Evolutionary conservation across 2,329 filamentous ascomycete genomes (phyloP), one percentile per base, ranked within the genome.

Genomic region (Scolecobasidium constrictum): DNA sequence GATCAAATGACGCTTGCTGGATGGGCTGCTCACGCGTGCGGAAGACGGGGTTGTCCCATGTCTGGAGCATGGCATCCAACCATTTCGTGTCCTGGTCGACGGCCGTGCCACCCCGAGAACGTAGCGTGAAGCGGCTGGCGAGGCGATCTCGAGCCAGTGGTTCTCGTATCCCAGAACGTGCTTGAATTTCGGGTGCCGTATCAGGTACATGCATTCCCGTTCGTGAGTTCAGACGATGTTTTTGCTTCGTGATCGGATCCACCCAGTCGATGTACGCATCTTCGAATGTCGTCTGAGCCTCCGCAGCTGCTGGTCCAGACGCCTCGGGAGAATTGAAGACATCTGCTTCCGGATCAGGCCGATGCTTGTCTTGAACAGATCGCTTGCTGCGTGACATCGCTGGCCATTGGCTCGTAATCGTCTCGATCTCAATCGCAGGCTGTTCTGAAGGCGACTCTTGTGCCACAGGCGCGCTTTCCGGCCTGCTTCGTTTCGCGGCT

Each of bases 1-100:
- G 52, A 37, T 50, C 54, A n/a, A 56, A 34, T 4, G 50, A 52
- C n/a, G 63, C 46, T 40, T 60, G 60, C 35, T 52, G 59, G 42
- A 75, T 66, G 12, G 54, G 53, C 34, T 59, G 56, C 49, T 73
- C 65, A 12, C 65, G 57, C 2, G 58, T 58, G n/a, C 70, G 62
- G 56, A 93, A 94, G 1, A 85, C 66, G 0, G 86, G 85, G 46
- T 88, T 94, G 6, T 81, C 61, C 85, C 86, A 94, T 6, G 66
- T 67, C 26, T 68, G 58, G 1, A 86, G 59, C 5, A 90, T 52
- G 5, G 69, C 62, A 6, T 69, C 65, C 3, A 87, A 61, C 82
- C 81, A 86, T 7, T 13, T n/a, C 5, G 7, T 22, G 38, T n/a
- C 17, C 15, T 5, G 9, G 5, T 34, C 21, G 35, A 22, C 11